phyloP scores from a whole-genome alignment of 129 eudicot species.

The Lactuca saligna region DNA sequence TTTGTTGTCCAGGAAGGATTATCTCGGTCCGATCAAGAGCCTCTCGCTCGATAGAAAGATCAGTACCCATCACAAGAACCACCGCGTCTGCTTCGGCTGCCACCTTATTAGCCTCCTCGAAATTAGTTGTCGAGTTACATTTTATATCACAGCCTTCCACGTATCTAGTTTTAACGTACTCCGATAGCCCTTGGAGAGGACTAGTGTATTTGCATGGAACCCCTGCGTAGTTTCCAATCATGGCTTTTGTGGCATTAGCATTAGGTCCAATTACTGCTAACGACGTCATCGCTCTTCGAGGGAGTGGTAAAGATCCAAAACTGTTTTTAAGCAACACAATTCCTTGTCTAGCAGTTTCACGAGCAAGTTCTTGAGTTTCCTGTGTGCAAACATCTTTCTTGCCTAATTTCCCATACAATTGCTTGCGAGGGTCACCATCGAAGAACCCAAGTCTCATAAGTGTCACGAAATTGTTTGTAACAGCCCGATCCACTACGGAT shows the following conservation, averaged over 20 bases:
- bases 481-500: constrained; percentile 38
- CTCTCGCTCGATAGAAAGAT: constrained; percentile 32
- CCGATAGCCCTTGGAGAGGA: constrained; percentile 26
- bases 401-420: constrained; percentile 39
- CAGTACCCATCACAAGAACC: constrained; percentile 30
- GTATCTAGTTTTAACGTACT: constrained; percentile 14
- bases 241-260: constrained; percentile 46
- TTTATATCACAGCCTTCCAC: constrained; percentile 26
- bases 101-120: constrained; percentile 4
- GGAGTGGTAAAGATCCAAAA: constrained; percentile 14
- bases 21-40: constrained; percentile 30
- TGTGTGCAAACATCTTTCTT: constrained; percentile 39
- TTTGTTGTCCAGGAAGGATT: constrained; percentile 35
- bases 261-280: constrained; percentile 59
- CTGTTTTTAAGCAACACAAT: constrained; percentile 44
- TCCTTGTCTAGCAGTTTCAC: constrained; percentile 55
- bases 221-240: constrained; percentile 54
- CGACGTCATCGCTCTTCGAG: background rate
- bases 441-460: constrained; percentile 60
- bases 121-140: constrained; percentile 16
- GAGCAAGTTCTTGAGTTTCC: constrained; percentile 32
- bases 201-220: constrained; percentile 40
- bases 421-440: constrained; percentile 48
- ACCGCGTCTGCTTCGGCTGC: constrained; percentile 32
- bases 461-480: constrained; percentile 35